Base-by-base conservation (phyloP, 495 filamentous ascomycete species). In the Podospora conica region DNA sequence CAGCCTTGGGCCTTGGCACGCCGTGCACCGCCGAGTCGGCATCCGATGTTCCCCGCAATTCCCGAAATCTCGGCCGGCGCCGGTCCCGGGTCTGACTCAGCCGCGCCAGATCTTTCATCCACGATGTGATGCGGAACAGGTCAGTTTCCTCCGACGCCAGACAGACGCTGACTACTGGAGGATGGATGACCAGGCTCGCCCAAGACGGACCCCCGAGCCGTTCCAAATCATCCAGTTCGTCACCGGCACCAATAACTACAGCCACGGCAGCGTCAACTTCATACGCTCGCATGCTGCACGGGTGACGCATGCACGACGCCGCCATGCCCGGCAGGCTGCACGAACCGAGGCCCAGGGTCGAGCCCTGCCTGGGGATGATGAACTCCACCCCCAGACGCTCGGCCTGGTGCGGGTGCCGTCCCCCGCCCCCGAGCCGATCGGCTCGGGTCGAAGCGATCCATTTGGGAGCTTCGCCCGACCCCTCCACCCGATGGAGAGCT, bases 381-480 rank as follows among this genome's bases (percentile, higher is more conserved):
- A 6, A 48, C 40, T 48, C 40, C 40, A 48, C 33, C 15, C 33
- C 33, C 33, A 18, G 7, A 48, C 40, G 40, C 40, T 57, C 15
- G 55, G n/a, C n/a, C n/a, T n/a, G 9, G 23, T 23, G 10, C 21
- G n/a, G 20, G 18, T 25, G 6, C 55, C 21, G 3, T 9, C 55
- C 21, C 21, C 55, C 8, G 25, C 22, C 8, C 55, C 23, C 1
- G 23, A 27, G 23, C 11, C 21, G 11, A 57, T 57, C 21, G 55
- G 55, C 55, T 57, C 55, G 23, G 23, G 55, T 12, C 55, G 55
- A 9, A 57, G 23, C 25, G 64, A 65, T 18, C 55, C 58, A n/a
- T 58, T 40, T 11, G 27, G 10, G 33, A 33, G 40, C 64, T 61
- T 56, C 40, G 31, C 58, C 7, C 20, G 57, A 1, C 40, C 57